phyloP scores from a whole-genome alignment of 768 basidiomycete species.

The Tricholoma furcatifolium region DNA sequence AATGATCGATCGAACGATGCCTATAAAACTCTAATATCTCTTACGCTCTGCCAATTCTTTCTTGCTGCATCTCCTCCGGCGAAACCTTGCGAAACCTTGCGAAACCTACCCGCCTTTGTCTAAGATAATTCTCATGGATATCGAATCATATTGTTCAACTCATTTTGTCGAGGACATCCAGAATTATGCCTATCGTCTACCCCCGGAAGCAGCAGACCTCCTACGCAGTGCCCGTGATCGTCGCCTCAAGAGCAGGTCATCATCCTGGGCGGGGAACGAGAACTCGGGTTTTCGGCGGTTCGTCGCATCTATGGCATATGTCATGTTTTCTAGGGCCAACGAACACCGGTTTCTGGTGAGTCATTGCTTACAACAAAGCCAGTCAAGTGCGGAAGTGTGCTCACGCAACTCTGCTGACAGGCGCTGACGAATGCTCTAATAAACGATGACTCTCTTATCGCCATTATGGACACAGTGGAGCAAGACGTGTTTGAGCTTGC shows the following conservation, averaged over 20 bases:
- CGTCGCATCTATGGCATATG: conserved; percentile 2
- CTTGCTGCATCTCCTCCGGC: no score
- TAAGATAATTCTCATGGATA: neutral
- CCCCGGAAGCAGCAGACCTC: neutral
- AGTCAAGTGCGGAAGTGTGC: neutral
- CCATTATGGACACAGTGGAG: conserved; percentile 4
- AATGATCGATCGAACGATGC: no score
- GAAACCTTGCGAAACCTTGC: neutral
- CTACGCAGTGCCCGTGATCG: neutral
- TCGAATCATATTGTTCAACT: neutral
- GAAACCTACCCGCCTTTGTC: neutral
- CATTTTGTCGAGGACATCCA: neutral
- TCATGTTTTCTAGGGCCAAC: neutral
- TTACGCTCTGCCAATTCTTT: no score
- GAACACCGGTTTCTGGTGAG: neutral
- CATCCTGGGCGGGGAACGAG: neutral
- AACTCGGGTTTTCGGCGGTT: neutral
- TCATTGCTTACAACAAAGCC: neutral
- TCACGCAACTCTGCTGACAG: neutral
- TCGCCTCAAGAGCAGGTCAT: neutral
- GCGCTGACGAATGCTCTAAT: neutral
- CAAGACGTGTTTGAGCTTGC: neutral
- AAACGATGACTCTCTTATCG: neutral
- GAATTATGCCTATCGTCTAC: neutral
- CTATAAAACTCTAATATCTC: no score